phyloP scores from a whole-genome alignment of 2,329 filamentous ascomycete genomes.

The Stachybotrys chlorohalonatus region DNA sequence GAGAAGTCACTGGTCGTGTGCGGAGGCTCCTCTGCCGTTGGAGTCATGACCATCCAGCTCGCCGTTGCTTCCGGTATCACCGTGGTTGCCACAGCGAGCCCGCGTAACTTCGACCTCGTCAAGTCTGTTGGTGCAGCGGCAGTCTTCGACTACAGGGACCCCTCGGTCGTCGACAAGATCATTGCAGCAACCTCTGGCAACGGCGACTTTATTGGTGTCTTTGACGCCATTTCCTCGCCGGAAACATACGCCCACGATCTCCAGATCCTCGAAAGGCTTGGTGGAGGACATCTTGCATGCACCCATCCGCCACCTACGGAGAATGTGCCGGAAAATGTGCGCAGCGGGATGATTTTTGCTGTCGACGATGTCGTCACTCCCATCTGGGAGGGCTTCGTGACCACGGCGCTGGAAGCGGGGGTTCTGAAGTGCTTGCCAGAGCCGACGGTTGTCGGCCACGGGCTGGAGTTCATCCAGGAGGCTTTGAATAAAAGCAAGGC shows the following conservation, averaged over 20 bases:
- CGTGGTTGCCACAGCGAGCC: slow-evolving; percentile 31
- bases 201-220: slow-evolving; percentile 1
- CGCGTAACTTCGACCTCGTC: slow-evolving; percentile 29
- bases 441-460: slow-evolving; percentile 3
- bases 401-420: neutral
- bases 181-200: neutral
- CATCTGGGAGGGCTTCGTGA: slow-evolving; percentile 3
- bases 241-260: neutral
- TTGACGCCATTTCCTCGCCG: slow-evolving; percentile 4
- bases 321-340: slow-evolving; percentile 18
- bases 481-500: slow-evolving; percentile 1
- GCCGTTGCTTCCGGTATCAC: slow-evolving; percentile 29
- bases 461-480: slow-evolving; percentile 4
- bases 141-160: slow-evolving; percentile 30
- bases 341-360: slow-evolving; percentile 21
- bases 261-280: slow-evolving; percentile 14
- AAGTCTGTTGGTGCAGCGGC: slow-evolving; percentile 29
- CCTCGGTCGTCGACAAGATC: slow-evolving; percentile 6
- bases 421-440: slow-evolving; percentile 1
- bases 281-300: slow-evolving; percentile 1
- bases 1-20: slow-evolving; percentile 22
- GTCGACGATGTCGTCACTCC: slow-evolving; percentile 5
- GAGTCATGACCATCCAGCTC: slow-evolving; percentile 20
- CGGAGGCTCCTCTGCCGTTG: slow-evolving; percentile 26
- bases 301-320: slow-evolving; percentile 8